A percentile compares a stretch with the other conserved stretches of the same genome.
Evolutionary conservation across 2,329 filamentous ascomycete species (phyloP).

Genomic region (Coniochaeta pulveracea): DNA sequence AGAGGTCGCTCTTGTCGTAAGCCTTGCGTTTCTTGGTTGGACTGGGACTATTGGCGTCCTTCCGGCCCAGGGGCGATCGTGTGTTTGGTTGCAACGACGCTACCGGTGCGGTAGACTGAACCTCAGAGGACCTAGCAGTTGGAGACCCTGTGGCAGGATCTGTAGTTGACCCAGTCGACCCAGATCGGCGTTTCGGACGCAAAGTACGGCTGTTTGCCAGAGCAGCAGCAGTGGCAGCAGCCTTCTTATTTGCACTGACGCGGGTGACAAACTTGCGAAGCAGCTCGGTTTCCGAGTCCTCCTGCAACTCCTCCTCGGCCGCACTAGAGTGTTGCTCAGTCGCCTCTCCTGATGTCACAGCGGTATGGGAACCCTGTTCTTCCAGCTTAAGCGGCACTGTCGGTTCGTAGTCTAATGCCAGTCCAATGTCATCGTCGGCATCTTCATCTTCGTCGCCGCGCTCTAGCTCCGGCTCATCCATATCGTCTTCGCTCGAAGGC

Average conservation of each 20-base stretch:
- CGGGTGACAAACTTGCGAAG: slow-evolving; percentile 23
- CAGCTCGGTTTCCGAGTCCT: slow-evolving; percentile 22
- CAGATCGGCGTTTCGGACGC: slow-evolving; percentile 15
- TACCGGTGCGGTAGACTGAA: not conserved
- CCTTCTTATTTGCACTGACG: slow-evolving; percentile 20
- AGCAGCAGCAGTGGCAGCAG: slow-evolving; percentile 17
- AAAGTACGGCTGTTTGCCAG: slow-evolving; percentile 10
- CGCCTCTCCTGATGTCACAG: slow-evolving; percentile 8
- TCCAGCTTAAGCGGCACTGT: slow-evolving; percentile 5
- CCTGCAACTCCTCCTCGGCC: slow-evolving; percentile 12
- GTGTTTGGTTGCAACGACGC: not conserved
- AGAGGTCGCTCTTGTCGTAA: slow-evolving; percentile 10
- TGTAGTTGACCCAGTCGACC: slow-evolving; percentile 13
- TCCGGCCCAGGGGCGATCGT: slow-evolving; percentile 20
- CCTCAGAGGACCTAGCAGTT: slow-evolving; percentile 11
- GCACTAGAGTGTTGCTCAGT: slow-evolving; percentile 5
- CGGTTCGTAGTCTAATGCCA: slow-evolving; percentile 3
- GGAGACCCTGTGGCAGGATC: slow-evolving; percentile 19
- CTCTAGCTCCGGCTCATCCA: not conserved
- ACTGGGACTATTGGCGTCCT: slow-evolving; percentile 25
- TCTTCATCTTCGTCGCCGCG: slow-evolving; percentile 10
- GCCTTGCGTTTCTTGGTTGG: slow-evolving; percentile 25
- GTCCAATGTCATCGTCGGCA: slow-evolving; percentile 2
- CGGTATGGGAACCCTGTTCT: slow-evolving; percentile 11
- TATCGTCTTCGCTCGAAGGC: slow-evolving; percentile 2